Conservation (phyloP, 768 basidiomycete genomes). For the Chalciporus pseudorubinellus region DNA sequence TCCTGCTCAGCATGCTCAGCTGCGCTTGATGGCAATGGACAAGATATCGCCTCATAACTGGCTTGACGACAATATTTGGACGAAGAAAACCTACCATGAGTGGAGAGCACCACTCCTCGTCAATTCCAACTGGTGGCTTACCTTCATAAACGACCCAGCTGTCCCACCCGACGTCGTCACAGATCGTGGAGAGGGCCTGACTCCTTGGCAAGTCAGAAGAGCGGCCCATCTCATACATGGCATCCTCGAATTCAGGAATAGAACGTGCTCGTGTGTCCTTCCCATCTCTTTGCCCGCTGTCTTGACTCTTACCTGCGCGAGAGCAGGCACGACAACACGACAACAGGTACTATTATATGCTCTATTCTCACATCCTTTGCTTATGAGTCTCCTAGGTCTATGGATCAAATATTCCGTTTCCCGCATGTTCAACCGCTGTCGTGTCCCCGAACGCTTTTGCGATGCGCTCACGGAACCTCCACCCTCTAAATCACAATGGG, state of each 20-base stretch:
- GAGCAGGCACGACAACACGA: slow-evolving; percentile 66
- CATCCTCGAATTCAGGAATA: slow-evolving; percentile 68
- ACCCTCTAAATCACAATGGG: slow-evolving; percentile 37
- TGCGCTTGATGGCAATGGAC: slow-evolving; percentile 62
- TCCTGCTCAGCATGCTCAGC: slow-evolving; percentile 19
- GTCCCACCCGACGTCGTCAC: slow-evolving; percentile 46
- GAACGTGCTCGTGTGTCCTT: slow-evolving; percentile 54
- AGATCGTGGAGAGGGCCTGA: slow-evolving; percentile 40
- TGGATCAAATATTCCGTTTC: slow-evolving; percentile 61
- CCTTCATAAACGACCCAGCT: slow-evolving; percentile 70
- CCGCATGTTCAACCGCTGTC: slow-evolving; percentile 72
- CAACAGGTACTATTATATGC: slow-evolving; percentile 51
- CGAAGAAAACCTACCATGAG: slow-evolving; percentile 82
- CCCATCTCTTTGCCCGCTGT: not conserved
- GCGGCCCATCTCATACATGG: slow-evolving; percentile 80
- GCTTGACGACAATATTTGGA: slow-evolving; percentile 94
- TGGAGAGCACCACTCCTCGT: slow-evolving; percentile 82
- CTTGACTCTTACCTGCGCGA: slow-evolving; percentile 7
- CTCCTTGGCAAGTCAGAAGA: slow-evolving; percentile 81
- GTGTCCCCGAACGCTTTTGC: slow-evolving; percentile 65
- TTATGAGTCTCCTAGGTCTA: slow-evolving; percentile 37
- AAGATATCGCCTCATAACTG: slow-evolving; percentile 83
- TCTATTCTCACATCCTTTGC: not conserved
- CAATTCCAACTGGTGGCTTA: slow-evolving; percentile 96
- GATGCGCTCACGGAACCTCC: slow-evolving; percentile 57